A percentile compares a stretch with the other conserved stretches of the same genome.
Conservation (phyloP, 345 rosid species). For the Eucalyptus regnans region DNA sequence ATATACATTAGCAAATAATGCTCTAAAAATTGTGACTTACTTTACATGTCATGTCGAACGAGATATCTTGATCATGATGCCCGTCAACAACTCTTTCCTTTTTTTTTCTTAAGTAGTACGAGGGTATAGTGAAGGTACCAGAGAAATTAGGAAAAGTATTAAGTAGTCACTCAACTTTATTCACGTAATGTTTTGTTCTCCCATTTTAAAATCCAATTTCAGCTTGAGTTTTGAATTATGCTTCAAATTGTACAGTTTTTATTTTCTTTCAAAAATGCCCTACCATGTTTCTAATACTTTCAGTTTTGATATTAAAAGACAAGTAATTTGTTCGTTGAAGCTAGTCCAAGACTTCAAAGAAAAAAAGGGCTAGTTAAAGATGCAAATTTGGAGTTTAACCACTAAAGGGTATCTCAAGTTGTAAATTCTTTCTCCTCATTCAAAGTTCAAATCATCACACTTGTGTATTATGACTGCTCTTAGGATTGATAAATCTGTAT, state of each 20-base stretch:
- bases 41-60: neutral
- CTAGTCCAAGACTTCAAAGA: neutral
- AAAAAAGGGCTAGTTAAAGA: neutral
- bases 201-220: neutral
- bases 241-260: neutral
- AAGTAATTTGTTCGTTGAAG: neutral
- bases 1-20: neutral
- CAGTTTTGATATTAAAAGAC: neutral
- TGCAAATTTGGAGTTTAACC: neutral
- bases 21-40: neutral
- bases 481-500: neutral
- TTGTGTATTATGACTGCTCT: neutral
- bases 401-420: neutral
- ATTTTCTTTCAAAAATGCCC: neutral
- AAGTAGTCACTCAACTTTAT: neutral
- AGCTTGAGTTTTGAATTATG: neutral
- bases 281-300: neutral
- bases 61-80: neutral
- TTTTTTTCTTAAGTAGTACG: neutral
- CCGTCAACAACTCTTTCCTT: neutral
- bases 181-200: neutral
- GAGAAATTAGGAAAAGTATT: neutral
- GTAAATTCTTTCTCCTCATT: neutral
- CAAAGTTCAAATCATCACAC: neutral
- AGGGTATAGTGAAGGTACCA: neutral